A percentile compares a stretch with the other conserved stretches of the same genome.
These are phyloP conservation scores for Zygosaccharomyces sapae DNA, from an alignment of 1,139 yeast species.

Conservation along the genomic window DNA sequence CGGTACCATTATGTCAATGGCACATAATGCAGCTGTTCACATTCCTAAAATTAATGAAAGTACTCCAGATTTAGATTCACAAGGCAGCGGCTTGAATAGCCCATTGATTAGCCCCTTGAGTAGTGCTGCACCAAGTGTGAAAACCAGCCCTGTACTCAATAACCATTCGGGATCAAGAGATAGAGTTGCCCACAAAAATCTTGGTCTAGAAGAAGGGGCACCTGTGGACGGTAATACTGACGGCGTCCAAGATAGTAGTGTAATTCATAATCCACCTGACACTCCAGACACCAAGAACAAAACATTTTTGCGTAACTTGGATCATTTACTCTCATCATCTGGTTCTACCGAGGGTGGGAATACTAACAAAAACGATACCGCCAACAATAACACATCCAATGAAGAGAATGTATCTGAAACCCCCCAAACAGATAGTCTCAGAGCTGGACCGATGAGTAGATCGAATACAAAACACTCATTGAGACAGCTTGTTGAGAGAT, in stretches of 20 bases:
- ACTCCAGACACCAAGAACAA: conserved; percentile 22
- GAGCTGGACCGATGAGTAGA: neutral
- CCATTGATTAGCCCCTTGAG: conserved; percentile 1
- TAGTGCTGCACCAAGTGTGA: conserved; percentile 1
- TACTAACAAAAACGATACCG: conserved; percentile 8
- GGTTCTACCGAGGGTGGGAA: neutral
- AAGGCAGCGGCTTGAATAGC: conserved; percentile 3
- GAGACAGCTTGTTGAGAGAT: neutral
- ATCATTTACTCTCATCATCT: conserved; percentile 31
- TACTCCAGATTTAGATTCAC: conserved; percentile 10
- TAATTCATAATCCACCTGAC: conserved; percentile 15
- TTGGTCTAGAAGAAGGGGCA: neutral
- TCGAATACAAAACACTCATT: neutral
- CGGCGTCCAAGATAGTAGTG: conserved; percentile 16
- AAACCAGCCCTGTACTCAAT: neutral
- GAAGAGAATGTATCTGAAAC: neutral
- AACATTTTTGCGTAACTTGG: conserved; percentile 39
- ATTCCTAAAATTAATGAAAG: conserved; percentile 22
- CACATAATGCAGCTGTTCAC: conserved; percentile 26
- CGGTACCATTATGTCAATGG: conserved; percentile 22
- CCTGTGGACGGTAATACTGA: neutral
- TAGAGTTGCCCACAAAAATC: neutral
- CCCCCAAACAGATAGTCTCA: neutral
- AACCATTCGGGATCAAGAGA: neutral
- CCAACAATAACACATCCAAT: conserved; percentile 8